Conservation (phyloP, 495 filamentous ascomycete species). For the Penicillium bovifimosum region DNA sequence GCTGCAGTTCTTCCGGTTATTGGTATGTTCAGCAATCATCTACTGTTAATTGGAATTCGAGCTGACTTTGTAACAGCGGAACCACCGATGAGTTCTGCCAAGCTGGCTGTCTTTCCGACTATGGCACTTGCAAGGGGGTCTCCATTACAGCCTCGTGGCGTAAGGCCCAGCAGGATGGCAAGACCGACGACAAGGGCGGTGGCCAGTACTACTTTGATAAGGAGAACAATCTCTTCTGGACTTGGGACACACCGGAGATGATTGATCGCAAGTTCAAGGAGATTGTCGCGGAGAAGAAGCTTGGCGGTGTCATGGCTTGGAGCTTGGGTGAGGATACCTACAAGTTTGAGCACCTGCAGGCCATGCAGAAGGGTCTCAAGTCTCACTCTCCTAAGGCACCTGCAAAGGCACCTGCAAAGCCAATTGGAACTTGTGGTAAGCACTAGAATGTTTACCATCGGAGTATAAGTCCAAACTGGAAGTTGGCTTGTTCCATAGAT, state of each 20-base stretch:
- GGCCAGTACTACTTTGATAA: slow-evolving; percentile 67
- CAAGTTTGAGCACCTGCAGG: slow-evolving; percentile 52
- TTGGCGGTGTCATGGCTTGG: slow-evolving; percentile 73
- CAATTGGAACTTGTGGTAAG: too few relatives aligned
- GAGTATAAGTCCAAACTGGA: background rate
- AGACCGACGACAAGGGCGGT: slow-evolving; percentile 52
- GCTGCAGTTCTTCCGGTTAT: slow-evolving; percentile 36
- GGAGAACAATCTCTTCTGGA: slow-evolving; percentile 61
- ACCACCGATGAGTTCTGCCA: slow-evolving; percentile 35
- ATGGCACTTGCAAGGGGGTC: slow-evolving; percentile 40
- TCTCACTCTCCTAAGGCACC: slow-evolving; percentile 6
- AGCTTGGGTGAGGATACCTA: slow-evolving; percentile 66
- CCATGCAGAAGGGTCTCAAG: slow-evolving; percentile 46
- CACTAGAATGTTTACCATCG: too few relatives aligned
- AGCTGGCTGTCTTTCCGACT: slow-evolving; percentile 36
- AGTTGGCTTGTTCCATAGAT: too few relatives aligned
- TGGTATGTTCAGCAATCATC: slow-evolving; percentile 23
- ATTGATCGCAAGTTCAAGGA: slow-evolving; percentile 59
- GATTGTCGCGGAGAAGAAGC: slow-evolving; percentile 50
- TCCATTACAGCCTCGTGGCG: slow-evolving; percentile 37
- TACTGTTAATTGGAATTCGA: background rate
- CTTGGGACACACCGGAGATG: slow-evolving; percentile 62
- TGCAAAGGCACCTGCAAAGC: background rate
- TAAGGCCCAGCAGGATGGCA: slow-evolving; percentile 48
- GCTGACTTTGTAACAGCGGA: slow-evolving; percentile 18